Base-by-base conservation (phyloP, 2,329 filamentous ascomycete species). In the Zasmidium cellare region DNA sequence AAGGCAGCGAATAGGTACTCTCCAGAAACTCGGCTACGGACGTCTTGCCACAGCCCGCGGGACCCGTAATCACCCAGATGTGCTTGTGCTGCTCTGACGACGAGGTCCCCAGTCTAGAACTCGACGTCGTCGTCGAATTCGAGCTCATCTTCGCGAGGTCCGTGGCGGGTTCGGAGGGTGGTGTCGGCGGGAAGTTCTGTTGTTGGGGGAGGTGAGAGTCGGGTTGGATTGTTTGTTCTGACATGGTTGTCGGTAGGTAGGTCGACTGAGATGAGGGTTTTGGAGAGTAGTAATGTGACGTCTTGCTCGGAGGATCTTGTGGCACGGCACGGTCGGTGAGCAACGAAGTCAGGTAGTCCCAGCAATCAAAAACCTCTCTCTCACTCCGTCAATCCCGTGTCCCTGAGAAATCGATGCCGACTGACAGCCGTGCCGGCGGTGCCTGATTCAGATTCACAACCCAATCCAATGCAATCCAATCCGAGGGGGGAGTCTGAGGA, bases 1-100 rank as follows among this genome's bases (percentile, higher is more conserved):
- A 82, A 24, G 75, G 72, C 56, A 80, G 71, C 2, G 67, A 67
- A 54, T 80, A 77, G 9, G 70, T 71, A 16, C 74, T 65, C 7
- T 79, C 72, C 11, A 83, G 71, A 51, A 74, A 73, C 56, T 77
- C 75, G 14, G 79, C 80, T 44, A 82, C 75, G 7, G 79, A 81
- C 57, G 76, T 82, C 73, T 83, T 83, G 24, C 80, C 80, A 61
- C 80, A 81, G 35, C 81, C 81, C 52, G 80, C 80, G 19, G 80
- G 80, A 5, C 80, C 81, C 19, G 79, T 81, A 24, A 83, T 76
- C 62, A 82, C 76, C 70, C 79, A 78, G 56, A 81, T 79, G 69
- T 81, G 78, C 62, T 78, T 75, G 58, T 77, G 74, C 46, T 19
- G 38, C 54, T 31, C 44, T 52, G 5, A 46, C 35, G 45, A 28